Evolutionary conservation across 805 yeast species (phyloP).

Genomic region (Vanderwaltozyma tropicalis): DNA sequence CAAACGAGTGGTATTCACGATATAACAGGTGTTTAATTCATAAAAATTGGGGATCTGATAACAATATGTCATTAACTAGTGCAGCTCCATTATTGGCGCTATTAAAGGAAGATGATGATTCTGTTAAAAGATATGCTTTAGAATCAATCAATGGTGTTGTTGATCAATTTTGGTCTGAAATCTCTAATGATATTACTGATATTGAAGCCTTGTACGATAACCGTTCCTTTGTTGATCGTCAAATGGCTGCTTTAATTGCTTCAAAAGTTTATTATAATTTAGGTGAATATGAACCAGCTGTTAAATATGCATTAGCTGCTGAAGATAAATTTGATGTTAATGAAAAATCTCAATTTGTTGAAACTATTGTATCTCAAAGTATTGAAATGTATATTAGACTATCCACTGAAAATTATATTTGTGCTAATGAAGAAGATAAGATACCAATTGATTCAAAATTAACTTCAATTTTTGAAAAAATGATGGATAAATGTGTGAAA

Average conservation of each 20-base stretch:
- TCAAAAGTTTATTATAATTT: conserved; percentile 85
- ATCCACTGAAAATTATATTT: conserved; percentile 38
- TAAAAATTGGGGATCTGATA: neutral
- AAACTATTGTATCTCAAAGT: conserved; percentile 89
- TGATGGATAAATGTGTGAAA: conserved; percentile 70
- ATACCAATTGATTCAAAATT: conserved; percentile 49
- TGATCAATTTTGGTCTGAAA: conserved; percentile 94
- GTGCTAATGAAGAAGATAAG: conserved; percentile 13
- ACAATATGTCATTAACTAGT: conserved; percentile 45
- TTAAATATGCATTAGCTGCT: conserved; percentile 77
- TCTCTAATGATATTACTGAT: conserved; percentile 78
- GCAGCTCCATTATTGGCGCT: conserved; percentile 91
- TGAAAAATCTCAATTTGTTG: conserved; percentile 75
- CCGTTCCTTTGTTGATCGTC: conserved; percentile 58
- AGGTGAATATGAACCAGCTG: conserved; percentile 88
- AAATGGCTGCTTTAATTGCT: conserved; percentile 82
- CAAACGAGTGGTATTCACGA: no score
- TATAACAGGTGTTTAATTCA: no score
- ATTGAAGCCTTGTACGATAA: conserved; percentile 91
- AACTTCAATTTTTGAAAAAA: conserved; percentile 64
- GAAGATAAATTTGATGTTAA: conserved; percentile 64
- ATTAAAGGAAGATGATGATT: conserved; percentile 68
- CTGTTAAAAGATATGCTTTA: conserved; percentile 75
- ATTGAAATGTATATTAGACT: conserved; percentile 68
- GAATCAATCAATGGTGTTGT: conserved; percentile 70